Percentiles rank a stretch among this genome's conserved stretches.
phyloP scores from a whole-genome alignment of 495 filamentous ascomycete genomes.

The Neurospora sublineolata region DNA sequence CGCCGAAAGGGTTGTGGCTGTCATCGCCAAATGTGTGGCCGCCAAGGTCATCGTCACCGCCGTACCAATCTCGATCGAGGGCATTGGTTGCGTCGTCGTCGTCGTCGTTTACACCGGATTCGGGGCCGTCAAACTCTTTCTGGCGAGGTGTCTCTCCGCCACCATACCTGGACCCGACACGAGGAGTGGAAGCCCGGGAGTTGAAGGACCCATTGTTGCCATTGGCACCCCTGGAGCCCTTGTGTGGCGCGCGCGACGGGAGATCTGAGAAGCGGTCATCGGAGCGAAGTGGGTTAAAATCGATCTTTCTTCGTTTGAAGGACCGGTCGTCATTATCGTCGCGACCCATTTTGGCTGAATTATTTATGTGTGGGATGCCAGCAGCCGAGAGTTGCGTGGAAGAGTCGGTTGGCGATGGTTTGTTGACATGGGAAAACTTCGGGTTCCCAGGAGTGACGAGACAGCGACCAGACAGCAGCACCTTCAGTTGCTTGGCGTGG shows the following conservation, averaged over 20 bases:
- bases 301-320: slow-evolving; percentile 51
- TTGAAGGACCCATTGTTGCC: slow-evolving; percentile 24
- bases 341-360: slow-evolving; percentile 12
- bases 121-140: slow-evolving; percentile 42
- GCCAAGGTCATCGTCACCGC: slow-evolving; percentile 58
- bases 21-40: slow-evolving; percentile 70
- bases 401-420: not conserved
- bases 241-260: slow-evolving; percentile 30
- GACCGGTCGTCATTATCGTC: slow-evolving; percentile 37
- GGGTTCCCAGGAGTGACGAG: not conserved
- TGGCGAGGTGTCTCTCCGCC: slow-evolving; percentile 39
- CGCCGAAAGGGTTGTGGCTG: slow-evolving; percentile 39
- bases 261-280: slow-evolving; percentile 47
- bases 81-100: slow-evolving; percentile 41
- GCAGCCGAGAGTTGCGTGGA: not conserved
- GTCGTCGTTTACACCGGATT: slow-evolving; percentile 33
- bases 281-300: slow-evolving; percentile 43
- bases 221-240: slow-evolving; percentile 8
- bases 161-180: slow-evolving; percentile 24
- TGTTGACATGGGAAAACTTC: not conserved
- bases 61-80: slow-evolving; percentile 86
- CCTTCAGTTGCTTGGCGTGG: not conserved
- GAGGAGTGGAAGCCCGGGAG: slow-evolving; percentile 38
- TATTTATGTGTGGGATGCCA: not conserved
- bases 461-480: not conserved